phyloP scores from a whole-genome alignment of 768 basidiomycete species.

The Rhodotorula sphaerocarpa region DNA sequence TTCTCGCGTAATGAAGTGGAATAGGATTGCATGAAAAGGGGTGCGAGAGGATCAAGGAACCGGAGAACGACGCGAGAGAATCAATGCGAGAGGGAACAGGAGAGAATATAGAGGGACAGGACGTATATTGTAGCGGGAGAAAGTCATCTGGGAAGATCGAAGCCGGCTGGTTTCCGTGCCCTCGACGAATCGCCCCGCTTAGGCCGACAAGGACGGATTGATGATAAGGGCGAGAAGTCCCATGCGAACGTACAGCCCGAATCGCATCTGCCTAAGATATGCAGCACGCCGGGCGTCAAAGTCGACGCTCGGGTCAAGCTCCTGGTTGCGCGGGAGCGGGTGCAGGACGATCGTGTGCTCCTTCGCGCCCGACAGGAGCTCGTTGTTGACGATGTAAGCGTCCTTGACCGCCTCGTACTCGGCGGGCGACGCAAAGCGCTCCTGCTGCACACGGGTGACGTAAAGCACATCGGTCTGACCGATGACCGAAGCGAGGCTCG shows the following conservation, averaged over 20 bases:
- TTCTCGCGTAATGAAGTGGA: too few species aligned
- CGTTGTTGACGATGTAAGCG: slow-evolving; percentile 85
- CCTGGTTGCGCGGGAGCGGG: slow-evolving; percentile 88
- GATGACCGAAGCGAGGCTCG: slow-evolving; percentile 83
- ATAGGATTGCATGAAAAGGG: too few species aligned
- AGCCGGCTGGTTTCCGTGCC: too few species aligned
- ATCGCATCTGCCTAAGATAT: slow-evolving; percentile 91
- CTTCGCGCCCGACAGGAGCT: slow-evolving; percentile 83
- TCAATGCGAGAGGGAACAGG: too few species aligned
- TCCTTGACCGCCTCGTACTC: slow-evolving; percentile 91
- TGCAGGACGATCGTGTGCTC: slow-evolving; percentile 99
- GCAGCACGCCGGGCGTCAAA: slow-evolving; percentile 88
- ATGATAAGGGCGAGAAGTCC: slow-evolving; percentile 62
- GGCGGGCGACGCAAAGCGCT: slow-evolving; percentile 68
- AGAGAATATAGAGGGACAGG: too few species aligned
- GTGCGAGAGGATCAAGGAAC: background rate
- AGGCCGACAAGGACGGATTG: background rate
- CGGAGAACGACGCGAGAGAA: background rate
- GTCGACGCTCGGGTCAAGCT: slow-evolving; percentile 98
- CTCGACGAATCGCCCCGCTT: too few species aligned
- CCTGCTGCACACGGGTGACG: slow-evolving; percentile 91
- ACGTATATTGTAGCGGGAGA: too few species aligned
- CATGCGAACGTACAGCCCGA: slow-evolving; percentile 90
- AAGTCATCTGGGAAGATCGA: too few species aligned
- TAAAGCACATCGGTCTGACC: slow-evolving; percentile 91